Evolutionary conservation across 1,284 basidiomycete species (phyloP).

Genomic region (Tylopilus orsonianus): DNA sequence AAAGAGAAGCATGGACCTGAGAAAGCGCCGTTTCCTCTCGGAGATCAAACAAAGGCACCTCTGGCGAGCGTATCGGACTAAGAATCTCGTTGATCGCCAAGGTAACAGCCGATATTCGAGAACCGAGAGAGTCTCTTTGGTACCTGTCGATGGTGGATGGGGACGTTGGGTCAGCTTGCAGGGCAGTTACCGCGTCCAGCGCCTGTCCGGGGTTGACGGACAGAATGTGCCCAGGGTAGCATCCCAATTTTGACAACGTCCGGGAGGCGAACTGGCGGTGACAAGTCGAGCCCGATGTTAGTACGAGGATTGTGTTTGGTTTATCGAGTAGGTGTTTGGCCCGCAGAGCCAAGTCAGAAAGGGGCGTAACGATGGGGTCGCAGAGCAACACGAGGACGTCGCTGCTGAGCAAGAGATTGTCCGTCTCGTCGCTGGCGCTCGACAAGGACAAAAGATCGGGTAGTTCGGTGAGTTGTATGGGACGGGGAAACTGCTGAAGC

Average conservation of each 20-base stretch:
- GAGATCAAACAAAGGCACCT: constrained; percentile 16
- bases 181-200: constrained; percentile 45
- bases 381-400: constrained; percentile 60
- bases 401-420: constrained; percentile 44
- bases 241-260: constrained; percentile 19
- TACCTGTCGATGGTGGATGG: constrained; percentile 56
- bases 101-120: constrained; percentile 51
- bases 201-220: constrained; percentile 60
- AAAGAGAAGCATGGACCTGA: constrained; percentile 38
- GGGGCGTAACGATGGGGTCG: constrained; percentile 54
- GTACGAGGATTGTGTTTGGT: constrained; percentile 52
- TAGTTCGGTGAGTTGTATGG: constrained; percentile 51
- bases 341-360: constrained; percentile 38
- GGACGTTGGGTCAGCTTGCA: constrained; percentile 47
- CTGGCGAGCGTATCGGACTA: not conserved
- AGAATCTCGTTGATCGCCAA: constrained; percentile 41
- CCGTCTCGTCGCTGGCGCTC: constrained; percentile 14
- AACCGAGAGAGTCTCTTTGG: constrained; percentile 60
- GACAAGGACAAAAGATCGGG: constrained; percentile 27
- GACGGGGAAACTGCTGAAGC: constrained; percentile 50
- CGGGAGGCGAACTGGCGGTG: constrained; percentile 18
- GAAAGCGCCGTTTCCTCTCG: constrained; percentile 33
- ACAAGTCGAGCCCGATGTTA: constrained; percentile 37
- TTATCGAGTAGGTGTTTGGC: constrained; percentile 41
- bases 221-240: constrained; percentile 38